Conservation (phyloP, 2,329 filamentous ascomycete species). For the Fusarium sp. region DNA sequence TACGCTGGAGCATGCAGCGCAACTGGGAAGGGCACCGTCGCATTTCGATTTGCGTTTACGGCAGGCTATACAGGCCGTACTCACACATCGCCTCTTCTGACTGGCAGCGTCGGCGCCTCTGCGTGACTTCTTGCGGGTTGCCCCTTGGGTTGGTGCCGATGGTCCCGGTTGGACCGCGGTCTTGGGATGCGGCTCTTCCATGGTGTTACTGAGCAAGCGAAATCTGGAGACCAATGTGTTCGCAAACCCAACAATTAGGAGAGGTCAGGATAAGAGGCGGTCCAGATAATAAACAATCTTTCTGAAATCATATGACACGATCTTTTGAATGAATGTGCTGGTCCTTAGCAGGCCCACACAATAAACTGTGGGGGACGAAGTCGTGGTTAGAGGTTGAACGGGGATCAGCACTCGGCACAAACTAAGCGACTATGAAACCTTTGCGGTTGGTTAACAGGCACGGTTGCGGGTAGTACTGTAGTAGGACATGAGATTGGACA, state of each 20-base stretch:
- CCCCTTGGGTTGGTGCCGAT: constrained; percentile 22
- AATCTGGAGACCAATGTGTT: constrained; percentile 2
- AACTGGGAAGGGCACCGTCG: constrained; percentile 90
- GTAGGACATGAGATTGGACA: constrained; percentile 3
- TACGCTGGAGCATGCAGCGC: constrained; percentile 95
- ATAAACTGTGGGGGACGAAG: constrained; percentile 27
- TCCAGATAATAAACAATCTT: not conserved
- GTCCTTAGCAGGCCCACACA: constrained; percentile 24
- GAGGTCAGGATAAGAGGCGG: not conserved
- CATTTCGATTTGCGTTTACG: constrained; percentile 87
- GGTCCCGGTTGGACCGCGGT: constrained; percentile 26
- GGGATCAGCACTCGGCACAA: constrained; percentile 22
- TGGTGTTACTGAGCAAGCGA: constrained; percentile 21
- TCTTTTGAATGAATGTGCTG: constrained; percentile 14
- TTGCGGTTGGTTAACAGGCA: constrained; percentile 24
- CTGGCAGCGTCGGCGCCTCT: constrained; percentile 61
- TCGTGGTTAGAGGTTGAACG: constrained; percentile 27
- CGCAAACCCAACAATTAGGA: constrained; percentile 6
- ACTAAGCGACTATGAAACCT: constrained; percentile 31
- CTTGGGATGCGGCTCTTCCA: constrained; percentile 39
- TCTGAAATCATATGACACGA: constrained; percentile 30
- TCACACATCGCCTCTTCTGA: constrained; percentile 82
- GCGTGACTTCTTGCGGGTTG: constrained; percentile 62
- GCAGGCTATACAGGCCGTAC: constrained; percentile 86
- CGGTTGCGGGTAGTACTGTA: not conserved